These are phyloP conservation scores for Omphalotus olearius DNA, from an alignment of 1,284 basidiomycete genomes.

Conservation along the genomic window DNA sequence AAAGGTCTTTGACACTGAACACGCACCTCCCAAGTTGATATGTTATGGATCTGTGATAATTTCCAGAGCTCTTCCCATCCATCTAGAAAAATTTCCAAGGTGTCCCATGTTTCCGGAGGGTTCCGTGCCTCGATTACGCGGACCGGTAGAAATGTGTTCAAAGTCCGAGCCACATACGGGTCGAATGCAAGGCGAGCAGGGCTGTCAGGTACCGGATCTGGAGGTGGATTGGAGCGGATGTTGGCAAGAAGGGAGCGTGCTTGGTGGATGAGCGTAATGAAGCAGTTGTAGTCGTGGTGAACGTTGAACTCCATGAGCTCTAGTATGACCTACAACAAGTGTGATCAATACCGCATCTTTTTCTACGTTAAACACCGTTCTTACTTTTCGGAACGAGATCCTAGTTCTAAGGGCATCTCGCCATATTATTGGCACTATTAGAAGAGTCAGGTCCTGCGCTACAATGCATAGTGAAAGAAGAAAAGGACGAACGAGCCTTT, in stretches of 20 bases:
- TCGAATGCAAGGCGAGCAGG: slow-evolving; percentile 60
- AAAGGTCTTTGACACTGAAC: background rate
- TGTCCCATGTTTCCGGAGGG: slow-evolving; percentile 48
- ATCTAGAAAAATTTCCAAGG: slow-evolving; percentile 46
- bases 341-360: background rate
- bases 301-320: slow-evolving; percentile 46
- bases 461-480: background rate
- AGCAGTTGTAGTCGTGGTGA: slow-evolving; percentile 28
- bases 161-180: slow-evolving; percentile 60
- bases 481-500: slow-evolving; percentile 30
- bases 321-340: slow-evolving; percentile 35
- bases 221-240: slow-evolving; percentile 33
- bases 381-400: slow-evolving; percentile 55
- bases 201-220: slow-evolving; percentile 38
- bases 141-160: slow-evolving; percentile 75
- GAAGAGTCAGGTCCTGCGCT: background rate
- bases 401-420: slow-evolving; percentile 47
- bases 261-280: slow-evolving; percentile 32
- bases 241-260: slow-evolving; percentile 40
- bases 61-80: slow-evolving; percentile 52
- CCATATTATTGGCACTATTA: slow-evolving; percentile 39
- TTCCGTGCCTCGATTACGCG: slow-evolving; percentile 52
- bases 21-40: slow-evolving; percentile 62
- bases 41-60: slow-evolving; percentile 38
- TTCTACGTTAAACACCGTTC: slow-evolving; percentile 10